These are phyloP conservation scores for Neopestalotiopsis sp. DNA, from an alignment of 2,329 filamentous ascomycete species.

Conservation along the genomic window DNA sequence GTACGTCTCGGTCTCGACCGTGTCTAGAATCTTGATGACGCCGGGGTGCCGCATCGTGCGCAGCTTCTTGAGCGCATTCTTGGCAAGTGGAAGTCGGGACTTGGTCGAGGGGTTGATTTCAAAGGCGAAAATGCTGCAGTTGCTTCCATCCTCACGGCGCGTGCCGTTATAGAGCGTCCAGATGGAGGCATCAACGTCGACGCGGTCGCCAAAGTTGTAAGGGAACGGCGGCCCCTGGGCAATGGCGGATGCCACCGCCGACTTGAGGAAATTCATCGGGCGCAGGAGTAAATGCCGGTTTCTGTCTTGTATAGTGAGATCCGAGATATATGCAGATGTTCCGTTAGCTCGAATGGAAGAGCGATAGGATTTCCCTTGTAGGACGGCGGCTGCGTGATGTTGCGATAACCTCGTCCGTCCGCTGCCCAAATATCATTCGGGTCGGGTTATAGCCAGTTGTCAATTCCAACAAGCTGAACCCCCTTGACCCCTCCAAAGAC, in stretches of 20 bases:
- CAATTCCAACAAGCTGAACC: slow-evolving; percentile 1
- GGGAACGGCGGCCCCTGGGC: slow-evolving; percentile 93
- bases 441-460: slow-evolving; percentile 12
- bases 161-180: slow-evolving; percentile 97
- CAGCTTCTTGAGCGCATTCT: slow-evolving; percentile 92
- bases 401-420: background rate
- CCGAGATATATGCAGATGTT: background rate
- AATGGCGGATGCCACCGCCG: slow-evolving; percentile 94
- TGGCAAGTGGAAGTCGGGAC: slow-evolving; percentile 82
- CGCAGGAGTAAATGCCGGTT: background rate
- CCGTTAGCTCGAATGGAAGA: background rate
- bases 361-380: background rate
- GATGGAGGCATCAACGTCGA: slow-evolving; percentile 91
- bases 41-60: slow-evolving; percentile 93
- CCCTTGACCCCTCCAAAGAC: slow-evolving; percentile 15
- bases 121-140: slow-evolving; percentile 97
- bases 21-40: slow-evolving; percentile 92
- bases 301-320: background rate
- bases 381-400: background rate
- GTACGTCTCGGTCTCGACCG: slow-evolving; percentile 93
- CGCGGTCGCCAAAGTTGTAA: slow-evolving; percentile 89
- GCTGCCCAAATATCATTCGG: background rate
- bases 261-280: slow-evolving; percentile 95
- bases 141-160: slow-evolving; percentile 88
- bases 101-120: slow-evolving; percentile 80